Conservation (phyloP, 495 filamentous ascomycete genomes). For the Collariella sp. region DNA sequence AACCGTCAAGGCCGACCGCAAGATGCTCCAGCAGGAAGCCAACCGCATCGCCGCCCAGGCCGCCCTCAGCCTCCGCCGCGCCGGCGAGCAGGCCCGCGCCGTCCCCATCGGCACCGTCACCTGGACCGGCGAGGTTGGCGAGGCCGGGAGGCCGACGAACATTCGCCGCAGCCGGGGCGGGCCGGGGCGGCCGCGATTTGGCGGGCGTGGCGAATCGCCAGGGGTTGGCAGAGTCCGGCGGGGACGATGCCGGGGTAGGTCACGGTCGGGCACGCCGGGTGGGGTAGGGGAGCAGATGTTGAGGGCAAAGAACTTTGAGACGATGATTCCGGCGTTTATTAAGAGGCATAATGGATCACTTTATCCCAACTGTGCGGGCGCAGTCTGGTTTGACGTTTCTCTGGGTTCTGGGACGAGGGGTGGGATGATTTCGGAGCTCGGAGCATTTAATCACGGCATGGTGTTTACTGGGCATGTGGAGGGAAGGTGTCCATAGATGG, state of each 20-base stretch:
- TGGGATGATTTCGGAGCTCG: no score
- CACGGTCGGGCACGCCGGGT: constrained; percentile 25
- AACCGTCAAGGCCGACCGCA: constrained; percentile 55
- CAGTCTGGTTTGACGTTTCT: no score
- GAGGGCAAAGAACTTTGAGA: constrained; percentile 51
- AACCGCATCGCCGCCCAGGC: constrained; percentile 69
- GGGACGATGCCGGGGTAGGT: constrained; percentile 27
- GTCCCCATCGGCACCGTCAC: constrained; percentile 79
- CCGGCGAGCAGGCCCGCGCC: constrained; percentile 58
- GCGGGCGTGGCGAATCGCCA: constrained; percentile 52
- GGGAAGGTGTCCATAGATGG: not conserved
- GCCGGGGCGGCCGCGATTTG: constrained; percentile 50
- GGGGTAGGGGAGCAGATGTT: constrained; percentile 16
- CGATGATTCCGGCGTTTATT: constrained; percentile 67
- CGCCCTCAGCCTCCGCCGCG: constrained; percentile 60
- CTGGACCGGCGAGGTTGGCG: constrained; percentile 82
- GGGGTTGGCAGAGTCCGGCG: constrained; percentile 28
- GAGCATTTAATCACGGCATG: not conserved
- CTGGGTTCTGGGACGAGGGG: no score
- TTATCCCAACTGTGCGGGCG: constrained; percentile 40
- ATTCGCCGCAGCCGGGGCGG: constrained; percentile 29
- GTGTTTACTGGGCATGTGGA: not conserved
- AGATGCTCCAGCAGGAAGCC: constrained; percentile 73
- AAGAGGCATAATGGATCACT: constrained; percentile 69
- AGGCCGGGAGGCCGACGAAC: constrained; percentile 50